Percentiles rank a stretch among this genome's conserved stretches.
These are phyloP conservation scores for Paramyrothecium sp. DNA, from an alignment of 2,329 filamentous ascomycete species.

Conservation along the genomic window DNA sequence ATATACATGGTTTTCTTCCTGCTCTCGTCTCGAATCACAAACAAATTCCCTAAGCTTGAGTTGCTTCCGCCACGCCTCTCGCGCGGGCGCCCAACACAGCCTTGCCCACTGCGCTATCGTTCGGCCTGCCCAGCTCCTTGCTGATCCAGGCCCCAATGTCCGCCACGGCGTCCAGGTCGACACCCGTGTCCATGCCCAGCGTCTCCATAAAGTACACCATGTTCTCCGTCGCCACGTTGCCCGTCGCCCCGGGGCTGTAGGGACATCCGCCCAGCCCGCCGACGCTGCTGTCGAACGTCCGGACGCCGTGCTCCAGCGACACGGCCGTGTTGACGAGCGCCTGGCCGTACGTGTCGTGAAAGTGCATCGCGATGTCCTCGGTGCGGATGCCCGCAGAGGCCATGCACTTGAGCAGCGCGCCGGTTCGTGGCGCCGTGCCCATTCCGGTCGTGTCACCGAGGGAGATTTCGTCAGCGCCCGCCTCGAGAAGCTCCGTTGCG, in stretches of 20 bases:
- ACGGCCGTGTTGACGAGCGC: constrained; percentile 81
- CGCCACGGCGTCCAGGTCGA: constrained; percentile 65
- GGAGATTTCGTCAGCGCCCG: constrained; percentile 88
- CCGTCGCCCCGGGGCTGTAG: constrained; percentile 81
- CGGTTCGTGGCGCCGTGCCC: constrained; percentile 73
- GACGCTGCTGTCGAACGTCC: constrained; percentile 78
- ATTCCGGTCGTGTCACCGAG: constrained; percentile 90
- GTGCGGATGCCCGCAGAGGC: constrained; percentile 65
- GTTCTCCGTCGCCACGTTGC: constrained; percentile 84
- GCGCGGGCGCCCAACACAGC: constrained; percentile 55
- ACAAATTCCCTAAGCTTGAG: constrained; percentile 9
- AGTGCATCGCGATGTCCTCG: constrained; percentile 76
- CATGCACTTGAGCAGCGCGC: constrained; percentile 63
- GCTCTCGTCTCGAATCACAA: neutral
- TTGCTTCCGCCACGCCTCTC: constrained; percentile 21
- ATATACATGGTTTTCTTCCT: neutral
- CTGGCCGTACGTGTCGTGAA: constrained; percentile 87
- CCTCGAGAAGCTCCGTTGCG: constrained; percentile 70
- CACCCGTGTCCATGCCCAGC: constrained; percentile 71
- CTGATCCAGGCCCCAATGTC: constrained; percentile 74
- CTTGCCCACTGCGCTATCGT: constrained; percentile 67
- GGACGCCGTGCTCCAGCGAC: constrained; percentile 72
- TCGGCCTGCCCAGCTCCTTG: constrained; percentile 57
- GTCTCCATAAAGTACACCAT: constrained; percentile 76
- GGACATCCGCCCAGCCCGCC: constrained; percentile 82